Evolutionary conservation across 768 basidiomycete genomes (phyloP).

Genomic region (Mrakia gelida): DNA sequence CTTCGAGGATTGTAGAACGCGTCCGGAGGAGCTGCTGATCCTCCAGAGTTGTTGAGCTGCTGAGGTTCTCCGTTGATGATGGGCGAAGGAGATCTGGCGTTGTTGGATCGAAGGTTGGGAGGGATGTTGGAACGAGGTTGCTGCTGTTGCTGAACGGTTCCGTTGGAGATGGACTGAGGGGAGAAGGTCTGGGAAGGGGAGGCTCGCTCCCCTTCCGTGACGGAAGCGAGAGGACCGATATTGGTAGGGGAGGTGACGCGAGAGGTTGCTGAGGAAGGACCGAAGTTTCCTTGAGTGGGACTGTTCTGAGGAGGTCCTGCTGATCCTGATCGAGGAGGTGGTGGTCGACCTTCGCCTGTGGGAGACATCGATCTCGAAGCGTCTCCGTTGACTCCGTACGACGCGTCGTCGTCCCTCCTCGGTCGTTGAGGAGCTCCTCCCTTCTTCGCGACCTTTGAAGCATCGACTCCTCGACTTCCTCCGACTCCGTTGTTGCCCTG

Average conservation of each 20-base stretch:
- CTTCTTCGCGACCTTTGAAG: not conserved
- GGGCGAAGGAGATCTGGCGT: slow-evolving; percentile 26
- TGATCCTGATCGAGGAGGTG: slow-evolving; percentile 30
- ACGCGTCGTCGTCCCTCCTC: slow-evolving; percentile 41
- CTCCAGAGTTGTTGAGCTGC: slow-evolving; percentile 26
- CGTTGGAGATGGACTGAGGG: slow-evolving; percentile 19
- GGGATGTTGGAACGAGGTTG: slow-evolving; percentile 17
- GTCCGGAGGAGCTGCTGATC: slow-evolving; percentile 53
- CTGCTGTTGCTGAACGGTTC: not conserved
- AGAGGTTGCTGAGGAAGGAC: slow-evolving; percentile 32
- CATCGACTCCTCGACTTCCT: not conserved
- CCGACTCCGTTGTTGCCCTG: not conserved
- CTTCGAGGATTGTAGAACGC: slow-evolving; percentile 50
- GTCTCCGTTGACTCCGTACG: slow-evolving; percentile 34
- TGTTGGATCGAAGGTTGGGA: slow-evolving; percentile 7
- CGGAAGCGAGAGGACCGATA: slow-evolving; percentile 10
- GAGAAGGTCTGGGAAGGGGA: slow-evolving; percentile 2
- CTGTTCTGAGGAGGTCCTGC: slow-evolving; percentile 25
- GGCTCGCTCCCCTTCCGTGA: not conserved
- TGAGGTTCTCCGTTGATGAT: slow-evolving; percentile 8
- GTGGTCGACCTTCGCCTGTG: slow-evolving; percentile 37
- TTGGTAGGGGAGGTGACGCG: slow-evolving; percentile 33
- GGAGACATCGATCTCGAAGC: slow-evolving; percentile 62
- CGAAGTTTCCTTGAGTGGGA: slow-evolving; percentile 34
- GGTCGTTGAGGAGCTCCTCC: slow-evolving; percentile 47